Percentiles rank a stretch among this genome's conserved stretches.
These are phyloP conservation scores for Verbena officinalis DNA, from an alignment of 257 asterid genomes.

Conservation along the genomic window DNA sequence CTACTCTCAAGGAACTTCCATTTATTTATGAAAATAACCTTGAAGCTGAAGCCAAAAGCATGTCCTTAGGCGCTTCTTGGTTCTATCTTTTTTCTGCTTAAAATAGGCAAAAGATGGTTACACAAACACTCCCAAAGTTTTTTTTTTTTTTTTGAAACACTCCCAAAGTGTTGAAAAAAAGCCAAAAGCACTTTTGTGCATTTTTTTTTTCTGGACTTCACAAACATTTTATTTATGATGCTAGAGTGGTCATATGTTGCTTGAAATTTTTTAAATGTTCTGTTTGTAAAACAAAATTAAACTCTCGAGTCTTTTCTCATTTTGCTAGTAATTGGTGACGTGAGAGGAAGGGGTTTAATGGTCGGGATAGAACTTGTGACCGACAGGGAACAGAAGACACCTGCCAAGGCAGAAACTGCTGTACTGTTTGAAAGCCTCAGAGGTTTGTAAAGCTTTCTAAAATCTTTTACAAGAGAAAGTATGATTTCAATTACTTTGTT, in stretches of 20 bases:
- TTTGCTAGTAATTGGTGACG: constrained; percentile 82
- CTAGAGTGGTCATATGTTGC: constrained; percentile 6
- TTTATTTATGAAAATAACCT: no score
- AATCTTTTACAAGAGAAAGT: background rate
- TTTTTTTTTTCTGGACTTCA: no score
- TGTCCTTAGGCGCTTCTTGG: no score
- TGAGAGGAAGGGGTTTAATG: constrained; percentile 95
- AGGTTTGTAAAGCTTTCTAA: constrained; percentile 56
- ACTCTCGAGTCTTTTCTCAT: background rate
- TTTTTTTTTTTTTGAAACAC: no score
- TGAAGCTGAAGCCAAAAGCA: no score
- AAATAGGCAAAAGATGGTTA: no score
- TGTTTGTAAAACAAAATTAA: background rate
- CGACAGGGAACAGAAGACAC: constrained; percentile 69
- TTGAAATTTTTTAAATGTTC: background rate
- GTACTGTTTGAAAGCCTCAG: constrained; percentile 80
- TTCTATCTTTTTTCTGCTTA: no score
- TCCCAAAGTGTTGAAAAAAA: no score
- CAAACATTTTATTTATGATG: background rate
- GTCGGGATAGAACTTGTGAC: constrained; percentile 91
- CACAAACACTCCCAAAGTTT: no score
- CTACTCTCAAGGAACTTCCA: no score
- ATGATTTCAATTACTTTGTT: background rate
- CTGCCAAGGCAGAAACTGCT: constrained; percentile 94
- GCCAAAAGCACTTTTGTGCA: no score